A percentile compares a stretch with the other conserved stretches of the same genome.
These are phyloP conservation scores for Beauveria varroae DNA, from an alignment of 2,329 filamentous ascomycete genomes.

Conservation along the genomic window DNA sequence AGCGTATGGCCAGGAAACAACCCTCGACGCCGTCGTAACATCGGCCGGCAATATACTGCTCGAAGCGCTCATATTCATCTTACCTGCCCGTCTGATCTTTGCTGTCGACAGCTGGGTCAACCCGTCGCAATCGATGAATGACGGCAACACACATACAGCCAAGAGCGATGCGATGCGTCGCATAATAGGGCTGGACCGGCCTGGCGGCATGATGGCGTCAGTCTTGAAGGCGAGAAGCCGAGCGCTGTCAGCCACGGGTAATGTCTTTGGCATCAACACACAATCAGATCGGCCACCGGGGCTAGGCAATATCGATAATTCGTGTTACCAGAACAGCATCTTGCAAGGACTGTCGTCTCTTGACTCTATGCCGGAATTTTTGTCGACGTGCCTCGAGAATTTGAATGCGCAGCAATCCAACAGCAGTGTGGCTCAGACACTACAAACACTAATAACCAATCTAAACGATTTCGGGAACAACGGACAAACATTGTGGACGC, in stretches of 20 bases:
- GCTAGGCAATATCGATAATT: slow-evolving; percentile 87
- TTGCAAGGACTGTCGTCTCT: slow-evolving; percentile 79
- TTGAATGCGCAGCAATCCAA: slow-evolving; percentile 21
- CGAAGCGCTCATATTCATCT: slow-evolving; percentile 50
- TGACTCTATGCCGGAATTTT: slow-evolving; percentile 58
- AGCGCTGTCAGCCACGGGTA: slow-evolving; percentile 45
- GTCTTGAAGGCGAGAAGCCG: slow-evolving; percentile 52
- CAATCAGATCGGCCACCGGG: slow-evolving; percentile 50
- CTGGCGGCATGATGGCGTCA: slow-evolving; percentile 45
- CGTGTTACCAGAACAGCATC: slow-evolving; percentile 96
- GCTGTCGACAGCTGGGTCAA: slow-evolving; percentile 48
- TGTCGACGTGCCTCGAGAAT: slow-evolving; percentile 38
- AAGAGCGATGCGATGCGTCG: slow-evolving; percentile 60
- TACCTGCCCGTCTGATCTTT: slow-evolving; percentile 51
- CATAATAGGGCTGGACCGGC: slow-evolving; percentile 51
- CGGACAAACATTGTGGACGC: slow-evolving; percentile 74
- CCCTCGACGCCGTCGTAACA: slow-evolving; percentile 21
- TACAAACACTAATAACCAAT: slow-evolving; percentile 60
- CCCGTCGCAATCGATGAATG: slow-evolving; percentile 32
- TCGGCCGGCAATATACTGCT: slow-evolving; percentile 42
- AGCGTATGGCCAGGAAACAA: slow-evolving; percentile 25
- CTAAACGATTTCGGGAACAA: slow-evolving; percentile 65
- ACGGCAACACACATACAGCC: slow-evolving; percentile 39
- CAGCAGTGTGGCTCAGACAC: slow-evolving; percentile 35
- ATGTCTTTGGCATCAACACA: slow-evolving; percentile 30